These are phyloP conservation scores for Sclerotinia subarctica DNA, from an alignment of 2,329 filamentous ascomycete species.

Conservation along the genomic window DNA sequence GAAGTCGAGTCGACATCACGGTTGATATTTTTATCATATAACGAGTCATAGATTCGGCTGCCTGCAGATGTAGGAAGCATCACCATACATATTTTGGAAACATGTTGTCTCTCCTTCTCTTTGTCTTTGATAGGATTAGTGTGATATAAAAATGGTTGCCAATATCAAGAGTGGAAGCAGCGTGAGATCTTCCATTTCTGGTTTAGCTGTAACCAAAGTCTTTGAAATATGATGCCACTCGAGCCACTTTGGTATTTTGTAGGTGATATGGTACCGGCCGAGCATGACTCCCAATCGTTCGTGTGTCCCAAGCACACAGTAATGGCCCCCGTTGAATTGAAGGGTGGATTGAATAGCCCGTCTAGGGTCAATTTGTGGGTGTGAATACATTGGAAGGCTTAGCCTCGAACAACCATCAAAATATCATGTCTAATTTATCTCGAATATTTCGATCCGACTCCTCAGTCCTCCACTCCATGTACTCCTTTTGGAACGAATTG, in stretches of 20 bases:
- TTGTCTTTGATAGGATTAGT: background rate
- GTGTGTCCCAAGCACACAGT: background rate
- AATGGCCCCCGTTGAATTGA: background rate
- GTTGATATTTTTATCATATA: background rate
- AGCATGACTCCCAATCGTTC: background rate
- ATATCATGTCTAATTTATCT: background rate
- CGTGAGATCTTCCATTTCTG: constrained; percentile 9
- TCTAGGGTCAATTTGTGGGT: constrained; percentile 7
- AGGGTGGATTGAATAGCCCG: background rate
- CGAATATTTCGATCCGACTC: background rate
- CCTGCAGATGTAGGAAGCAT: constrained; percentile 1
- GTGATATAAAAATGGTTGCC: background rate
- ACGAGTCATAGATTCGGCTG: constrained; percentile 10
- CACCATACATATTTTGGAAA: background rate
- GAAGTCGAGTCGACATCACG: constrained; percentile 2
- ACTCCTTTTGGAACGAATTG: background rate
- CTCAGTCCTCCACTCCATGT: background rate
- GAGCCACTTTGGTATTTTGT: background rate
- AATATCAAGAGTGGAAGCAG: background rate
- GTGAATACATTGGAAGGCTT: constrained; percentile 17
- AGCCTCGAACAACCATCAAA: constrained; percentile 4
- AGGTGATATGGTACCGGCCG: background rate
- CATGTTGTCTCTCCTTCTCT: background rate
- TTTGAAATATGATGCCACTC: constrained; percentile 13
- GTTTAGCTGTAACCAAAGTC: constrained; percentile 1